Base-by-base conservation (phyloP, 345 rosid genomes). In the Linum tenue region DNA sequence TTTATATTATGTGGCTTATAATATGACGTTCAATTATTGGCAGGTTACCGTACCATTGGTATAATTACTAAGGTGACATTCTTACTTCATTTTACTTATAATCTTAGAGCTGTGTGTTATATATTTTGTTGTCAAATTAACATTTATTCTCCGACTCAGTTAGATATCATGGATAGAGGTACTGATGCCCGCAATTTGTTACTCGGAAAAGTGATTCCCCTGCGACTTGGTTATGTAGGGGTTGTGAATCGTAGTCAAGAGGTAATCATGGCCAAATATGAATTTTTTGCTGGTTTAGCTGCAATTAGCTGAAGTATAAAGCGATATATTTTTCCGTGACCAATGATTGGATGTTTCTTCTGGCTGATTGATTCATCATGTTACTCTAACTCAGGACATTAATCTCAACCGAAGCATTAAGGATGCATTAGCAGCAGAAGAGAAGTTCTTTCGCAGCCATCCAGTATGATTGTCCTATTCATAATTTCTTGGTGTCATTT, bases 101-200 rank as follows among this genome's bases (percentile, higher is more conserved):
- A 17, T 60, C 5, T 64, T 1, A 14, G 17, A n/a, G 44, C 48
- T 36, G 17, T 16, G 62, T 48, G 31, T 22, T 22, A 22, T 50
- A 16, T n/a, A 73, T 56, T 42, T 63, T 55, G 10, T 36, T 59
- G 1, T 22, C 3, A 12, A 31, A 35, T 38, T 73, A 62, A 64
- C 67, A 69, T 31, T 4, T 62, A 57, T 67, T 64, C 42, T 60
- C 78, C 65, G 62, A 41, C 73, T 66, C 86, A 89, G 98, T 77
- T 92, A 78, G 98, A 92, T 76, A 90, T 92, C 63, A 92, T 92
- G 98, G 98, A 92, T 79, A 84, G 98, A 86, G 98, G 98, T 75
- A 92, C 98, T 62, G 94, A 90, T 76, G 97, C 97, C 43, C 87
- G 97, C 35, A 90, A 92, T 70, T 63, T 84, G 66, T 74, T 92